Percentiles rank a stretch among this genome's conserved stretches.
Evolutionary conservation across 106 monocot genomes (phyloP).

Genomic region (Iris macrosiphon): DNA sequence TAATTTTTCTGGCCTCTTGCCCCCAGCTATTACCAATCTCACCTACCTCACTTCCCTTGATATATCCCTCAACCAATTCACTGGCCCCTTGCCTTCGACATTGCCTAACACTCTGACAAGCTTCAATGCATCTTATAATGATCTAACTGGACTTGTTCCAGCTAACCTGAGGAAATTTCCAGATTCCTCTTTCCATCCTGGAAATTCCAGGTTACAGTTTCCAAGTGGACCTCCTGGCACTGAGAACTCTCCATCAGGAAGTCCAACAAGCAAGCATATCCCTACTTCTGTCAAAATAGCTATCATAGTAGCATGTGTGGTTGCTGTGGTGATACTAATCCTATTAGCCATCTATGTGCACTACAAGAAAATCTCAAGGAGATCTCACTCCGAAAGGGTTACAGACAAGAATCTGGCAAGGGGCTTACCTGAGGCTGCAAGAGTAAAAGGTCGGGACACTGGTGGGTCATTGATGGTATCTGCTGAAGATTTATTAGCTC

Average conservation of each 20-base stretch:
- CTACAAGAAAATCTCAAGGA: conserved; percentile 51
- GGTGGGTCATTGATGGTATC: conserved; percentile 50
- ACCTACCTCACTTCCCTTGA: conserved; percentile 58
- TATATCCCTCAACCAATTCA: conserved; percentile 69
- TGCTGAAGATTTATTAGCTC: conserved; percentile 53
- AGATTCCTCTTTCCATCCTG: conserved; percentile 95
- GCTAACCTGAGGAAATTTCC: conserved; percentile 83
- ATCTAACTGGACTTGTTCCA: conserved; percentile 77
- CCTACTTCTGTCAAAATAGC: conserved; percentile 38
- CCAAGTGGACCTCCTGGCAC: conserved; percentile 43
- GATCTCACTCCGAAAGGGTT: conserved; percentile 31
- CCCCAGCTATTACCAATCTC: conserved; percentile 45
- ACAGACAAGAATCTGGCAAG: conserved; percentile 37
- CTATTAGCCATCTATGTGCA: conserved; percentile 47
- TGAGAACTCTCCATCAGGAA: conserved; percentile 13
- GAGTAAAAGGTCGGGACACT: conserved; percentile 24
- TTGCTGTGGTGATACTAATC: conserved; percentile 42
- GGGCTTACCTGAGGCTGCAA: conserved; percentile 11
- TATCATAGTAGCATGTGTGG: conserved; percentile 46
- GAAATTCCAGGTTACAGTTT: conserved; percentile 57
- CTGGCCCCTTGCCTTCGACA: conserved; percentile 58
- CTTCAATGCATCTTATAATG: conserved; percentile 92
- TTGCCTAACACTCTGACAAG: conserved; percentile 36
- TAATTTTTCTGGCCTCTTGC: conserved; percentile 66
- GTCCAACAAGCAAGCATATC: conserved; percentile 18